phyloP scores from a whole-genome alignment of 768 basidiomycete species.

The Lanmaoa pseudosensibilis region DNA sequence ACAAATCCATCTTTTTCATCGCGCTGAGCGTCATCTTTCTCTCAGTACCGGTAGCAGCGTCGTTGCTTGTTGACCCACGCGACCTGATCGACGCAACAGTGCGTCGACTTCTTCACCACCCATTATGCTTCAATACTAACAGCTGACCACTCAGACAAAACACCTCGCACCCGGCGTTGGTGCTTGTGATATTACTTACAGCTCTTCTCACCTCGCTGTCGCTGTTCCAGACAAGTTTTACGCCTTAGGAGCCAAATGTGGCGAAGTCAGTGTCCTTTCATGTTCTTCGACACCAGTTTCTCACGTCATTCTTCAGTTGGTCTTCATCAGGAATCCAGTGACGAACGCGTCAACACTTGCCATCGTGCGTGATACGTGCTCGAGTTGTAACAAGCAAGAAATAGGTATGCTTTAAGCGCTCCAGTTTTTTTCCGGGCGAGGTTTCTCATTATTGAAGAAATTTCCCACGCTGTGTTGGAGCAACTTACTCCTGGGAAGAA shows the following conservation, averaged over 20 bases:
- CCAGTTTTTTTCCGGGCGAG: not conserved
- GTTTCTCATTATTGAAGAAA: slow-evolving; percentile 42
- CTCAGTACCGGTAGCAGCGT: no score
- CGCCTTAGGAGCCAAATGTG: slow-evolving; percentile 55
- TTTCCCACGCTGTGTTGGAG: slow-evolving; percentile 63
- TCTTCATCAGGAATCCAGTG: slow-evolving; percentile 54
- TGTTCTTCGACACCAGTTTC: not conserved
- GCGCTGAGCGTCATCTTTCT: no score
- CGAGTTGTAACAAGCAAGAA: slow-evolving; percentile 46
- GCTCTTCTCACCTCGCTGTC: slow-evolving; percentile 50
- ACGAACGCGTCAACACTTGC: slow-evolving; percentile 52
- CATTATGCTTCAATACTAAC: not conserved
- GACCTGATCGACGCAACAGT: no score
- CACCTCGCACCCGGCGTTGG: no score
- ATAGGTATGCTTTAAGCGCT: slow-evolving; percentile 49
- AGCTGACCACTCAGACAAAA: slow-evolving; percentile 39
- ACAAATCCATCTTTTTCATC: no score
- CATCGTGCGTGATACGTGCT: slow-evolving; percentile 56
- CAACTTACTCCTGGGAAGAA: slow-evolving; percentile 35
- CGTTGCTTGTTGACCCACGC: no score
- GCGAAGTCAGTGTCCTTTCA: slow-evolving; percentile 45
- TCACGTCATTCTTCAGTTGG: slow-evolving; percentile 41
- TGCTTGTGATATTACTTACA: slow-evolving; percentile 59
- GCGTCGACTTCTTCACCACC: slow-evolving; percentile 19
- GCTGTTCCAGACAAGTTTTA: slow-evolving; percentile 58